Evolutionary conservation across 1,139 yeast species (phyloP).

Genomic region (Trichomonascaceae sp.): DNA sequence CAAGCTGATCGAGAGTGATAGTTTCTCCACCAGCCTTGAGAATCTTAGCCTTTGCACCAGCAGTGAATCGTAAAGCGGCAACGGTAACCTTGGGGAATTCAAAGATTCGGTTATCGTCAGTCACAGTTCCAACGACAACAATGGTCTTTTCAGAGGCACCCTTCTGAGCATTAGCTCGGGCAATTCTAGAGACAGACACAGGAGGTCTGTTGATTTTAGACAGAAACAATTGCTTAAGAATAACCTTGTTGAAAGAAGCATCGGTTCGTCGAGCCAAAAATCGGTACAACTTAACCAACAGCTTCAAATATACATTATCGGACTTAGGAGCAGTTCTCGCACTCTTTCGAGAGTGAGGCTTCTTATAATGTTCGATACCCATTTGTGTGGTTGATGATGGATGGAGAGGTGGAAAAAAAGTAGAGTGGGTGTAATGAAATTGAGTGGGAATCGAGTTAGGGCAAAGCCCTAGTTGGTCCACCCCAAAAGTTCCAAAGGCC

Average conservation of each 20-base stretch:
- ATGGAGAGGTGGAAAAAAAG: slow-evolving; percentile 8
- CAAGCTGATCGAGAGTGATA: slow-evolving; percentile 98
- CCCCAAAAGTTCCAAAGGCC: neutral
- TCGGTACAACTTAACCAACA: slow-evolving; percentile 96
- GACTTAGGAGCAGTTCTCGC: slow-evolving; percentile 99
- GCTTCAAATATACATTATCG: slow-evolving; percentile 96
- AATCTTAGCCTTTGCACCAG: slow-evolving; percentile 97
- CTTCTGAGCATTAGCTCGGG: slow-evolving; percentile 74
- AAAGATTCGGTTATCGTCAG: slow-evolving; percentile 93
- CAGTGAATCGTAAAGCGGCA: slow-evolving; percentile 99
- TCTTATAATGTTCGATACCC: slow-evolving; percentile 98
- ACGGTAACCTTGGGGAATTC: slow-evolving; percentile 95
- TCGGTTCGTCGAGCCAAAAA: slow-evolving; percentile 99
- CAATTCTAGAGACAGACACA: slow-evolving; percentile 88
- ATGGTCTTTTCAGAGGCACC: slow-evolving; percentile 88
- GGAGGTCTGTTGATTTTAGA: slow-evolving; percentile 99
- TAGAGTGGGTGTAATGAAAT: slow-evolving; percentile 1
- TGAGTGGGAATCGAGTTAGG: slow-evolving; percentile 6
- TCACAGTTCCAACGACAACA: slow-evolving; percentile 98
- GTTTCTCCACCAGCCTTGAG: slow-evolving; percentile 99
- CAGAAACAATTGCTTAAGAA: slow-evolving; percentile 90
- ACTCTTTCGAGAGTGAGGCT: slow-evolving; percentile 93
- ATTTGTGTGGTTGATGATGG: slow-evolving; percentile 34
- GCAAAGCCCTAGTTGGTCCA: neutral
- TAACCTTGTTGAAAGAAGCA: slow-evolving; percentile 92